Base-by-base conservation (phyloP, 176 grass and related monocot species). In the Phyllostachys edulis region DNA sequence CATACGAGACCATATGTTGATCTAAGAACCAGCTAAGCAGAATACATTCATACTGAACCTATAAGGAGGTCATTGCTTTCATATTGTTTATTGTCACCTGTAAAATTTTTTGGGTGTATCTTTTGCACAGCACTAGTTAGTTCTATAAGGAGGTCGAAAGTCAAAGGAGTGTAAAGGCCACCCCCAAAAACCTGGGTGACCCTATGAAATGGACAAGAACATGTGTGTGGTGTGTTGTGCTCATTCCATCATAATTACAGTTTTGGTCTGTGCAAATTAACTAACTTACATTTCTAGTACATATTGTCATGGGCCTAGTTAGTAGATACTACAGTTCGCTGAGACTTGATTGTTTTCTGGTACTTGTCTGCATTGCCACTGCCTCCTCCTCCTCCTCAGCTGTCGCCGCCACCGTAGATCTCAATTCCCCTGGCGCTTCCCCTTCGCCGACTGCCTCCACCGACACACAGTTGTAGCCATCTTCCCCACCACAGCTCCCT, bases 81-180 rank as follows among this genome's bases (percentile, higher is more conserved):
- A 67, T n/a, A n/a, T n/a, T n/a, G n/a, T n/a, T n/a, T n/a, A n/a
- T n/a, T n/a, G n/a, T n/a, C n/a, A n/a, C n/a, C n/a, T n/a, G n/a
- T n/a, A n/a, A n/a, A n/a, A n/a, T 14, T 20, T n/a, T 37, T 34
- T 14, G 18, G 10, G 26, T n/a, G 51, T 85, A 74, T 52, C 83
- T 80, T 76, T 78, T 56, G 51, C 69, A 73, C 62, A 76, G 62
- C 63, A 80, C 85, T 76, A 71, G 81, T 87, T 75, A 49, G 63
- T 71, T 87, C 75, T 70, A 38, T 64, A 65, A 80, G 82, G 81
- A 80, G 55, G 75, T 63, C 81, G 63, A 76, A 94, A 94, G 92
- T 94, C 92, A 94, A 91, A 91, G 80, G 79, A 89, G 89, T 55
- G 90, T 77, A 91, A 89, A 91, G 92, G 82, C 52, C 85, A 87